Percentiles rank a stretch among this genome's conserved stretches.
Evolutionary conservation across 2,329 filamentous ascomycete species (phyloP).

Genomic region (Verruconis gallopava): DNA sequence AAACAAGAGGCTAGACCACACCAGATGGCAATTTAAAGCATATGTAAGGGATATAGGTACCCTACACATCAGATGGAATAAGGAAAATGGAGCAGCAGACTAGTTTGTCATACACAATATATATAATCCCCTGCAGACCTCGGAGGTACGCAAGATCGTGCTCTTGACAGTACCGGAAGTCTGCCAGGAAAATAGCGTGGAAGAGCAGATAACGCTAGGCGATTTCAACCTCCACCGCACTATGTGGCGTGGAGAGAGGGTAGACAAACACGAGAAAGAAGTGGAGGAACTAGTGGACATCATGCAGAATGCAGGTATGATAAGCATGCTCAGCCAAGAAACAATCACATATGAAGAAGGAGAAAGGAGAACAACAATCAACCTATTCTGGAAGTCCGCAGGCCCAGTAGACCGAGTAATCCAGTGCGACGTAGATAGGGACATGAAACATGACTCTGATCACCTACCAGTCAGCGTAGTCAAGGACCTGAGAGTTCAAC

Average conservation of each 20-base stretch:
- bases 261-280: too few relatives aligned
- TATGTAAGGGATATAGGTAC: background rate
- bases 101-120: constrained; percentile 1
- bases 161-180: too few relatives aligned
- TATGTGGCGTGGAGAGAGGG: too few relatives aligned
- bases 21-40: too few relatives aligned
- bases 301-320: constrained; percentile 11
- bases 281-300: constrained; percentile 11
- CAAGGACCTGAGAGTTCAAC: constrained; percentile 11
- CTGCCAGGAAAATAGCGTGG: background rate
- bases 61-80: background rate
- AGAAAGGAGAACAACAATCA: constrained; percentile 12
- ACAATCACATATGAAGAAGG: too few relatives aligned
- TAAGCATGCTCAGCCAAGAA: too few relatives aligned
- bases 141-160: background rate
- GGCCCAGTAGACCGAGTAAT: constrained; percentile 12
- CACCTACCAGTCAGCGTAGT: constrained; percentile 15
- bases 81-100: background rate
- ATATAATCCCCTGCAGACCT: background rate
- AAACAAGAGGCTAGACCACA: too few relatives aligned
- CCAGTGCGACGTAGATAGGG: constrained; percentile 10
- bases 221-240: too few relatives aligned
- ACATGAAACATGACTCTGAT: too few relatives aligned
- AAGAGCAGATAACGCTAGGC: too few relatives aligned
- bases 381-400: constrained; percentile 12